Evolutionary conservation across 1,284 basidiomycete species (phyloP), one percentile per base, ranked within the genome.

Genomic region (Boletus subluridellus): DNA sequence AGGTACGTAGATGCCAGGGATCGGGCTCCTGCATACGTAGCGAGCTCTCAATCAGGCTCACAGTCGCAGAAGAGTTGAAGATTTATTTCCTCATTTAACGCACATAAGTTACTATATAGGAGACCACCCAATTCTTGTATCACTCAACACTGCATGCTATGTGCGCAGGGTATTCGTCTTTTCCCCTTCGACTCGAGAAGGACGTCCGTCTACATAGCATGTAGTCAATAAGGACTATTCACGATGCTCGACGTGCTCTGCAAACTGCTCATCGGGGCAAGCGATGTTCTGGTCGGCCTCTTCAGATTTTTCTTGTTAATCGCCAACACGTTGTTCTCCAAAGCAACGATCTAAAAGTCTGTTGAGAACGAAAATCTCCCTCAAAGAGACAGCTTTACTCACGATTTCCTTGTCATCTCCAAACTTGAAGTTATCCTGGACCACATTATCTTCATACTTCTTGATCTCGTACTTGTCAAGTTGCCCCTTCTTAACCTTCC

Each of bases 391-490:
- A 75, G 4, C 2, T 54, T 49, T 21, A 41, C 87, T 67, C 67
- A 94, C 92, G 70, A 98, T 97, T 72, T 97, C 90, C 69, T 93
- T 92, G 76, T 97, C 94, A 65, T 95, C 91, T 21, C 93, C 94
- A 70, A 94, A 97, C 74, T 90, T 92, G 85, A 98, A 98, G 76
- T 90, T 93, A 74, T 98, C 95, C 62, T 96, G 94, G 0, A 99
- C 94, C 60, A 99, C 95, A 52, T 85, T 82, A 66, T 97, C 95
- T 68, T 95, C 92, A 71, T 97, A 96, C 77, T 91, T 90, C 82
- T 96, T 96, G 78, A 98, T 95, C 69, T 96, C 93, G 71, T 98
- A 98, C 71, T 90, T 90, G 74, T 95, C 92, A 46, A 90, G 80
- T 53, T 86, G 84, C 56, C 95, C 95, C 74, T 90, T 89, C 82